These are phyloP conservation scores for Chaetomium cochliodes DNA, from an alignment of 495 filamentous ascomycete genomes.

Conservation along the genomic window DNA sequence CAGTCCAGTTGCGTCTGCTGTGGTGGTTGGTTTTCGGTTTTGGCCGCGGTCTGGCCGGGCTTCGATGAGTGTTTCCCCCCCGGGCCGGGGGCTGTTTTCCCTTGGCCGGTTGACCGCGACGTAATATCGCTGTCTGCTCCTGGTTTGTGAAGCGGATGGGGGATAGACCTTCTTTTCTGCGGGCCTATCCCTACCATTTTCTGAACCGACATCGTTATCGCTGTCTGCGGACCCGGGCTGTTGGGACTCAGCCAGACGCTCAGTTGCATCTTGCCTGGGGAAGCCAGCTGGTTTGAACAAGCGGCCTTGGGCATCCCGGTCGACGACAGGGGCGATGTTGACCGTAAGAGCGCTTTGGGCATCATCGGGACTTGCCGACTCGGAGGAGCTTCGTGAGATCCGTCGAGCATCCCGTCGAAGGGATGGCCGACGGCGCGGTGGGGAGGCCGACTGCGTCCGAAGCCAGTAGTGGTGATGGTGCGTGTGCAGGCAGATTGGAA, in stretches of 20 bases:
- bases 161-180: background rate
- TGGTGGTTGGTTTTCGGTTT: background rate
- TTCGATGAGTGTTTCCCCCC: background rate
- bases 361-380: constrained; percentile 10
- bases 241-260: constrained; percentile 40
- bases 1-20: background rate
- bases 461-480: constrained; percentile 60
- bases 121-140: constrained; percentile 34
- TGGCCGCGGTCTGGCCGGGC: background rate
- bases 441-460: constrained; percentile 29
- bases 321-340: constrained; percentile 24
- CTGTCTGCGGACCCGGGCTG: constrained; percentile 23
- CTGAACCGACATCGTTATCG: background rate
- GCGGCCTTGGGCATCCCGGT: constrained; percentile 19
- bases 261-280: constrained; percentile 37
- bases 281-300: constrained; percentile 31
- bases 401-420: constrained; percentile 27
- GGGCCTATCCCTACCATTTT: background rate
- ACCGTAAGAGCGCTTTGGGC: constrained; percentile 8
- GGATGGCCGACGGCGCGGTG: constrained; percentile 12
- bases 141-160: constrained; percentile 16
- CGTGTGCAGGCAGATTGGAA: constrained; percentile 49
- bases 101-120: constrained; percentile 20
- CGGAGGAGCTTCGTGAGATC: constrained; percentile 14
- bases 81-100: constrained; percentile 1